phyloP scores from a whole-genome alignment of 768 basidiomycete species.

The Cubamyces sp. region DNA sequence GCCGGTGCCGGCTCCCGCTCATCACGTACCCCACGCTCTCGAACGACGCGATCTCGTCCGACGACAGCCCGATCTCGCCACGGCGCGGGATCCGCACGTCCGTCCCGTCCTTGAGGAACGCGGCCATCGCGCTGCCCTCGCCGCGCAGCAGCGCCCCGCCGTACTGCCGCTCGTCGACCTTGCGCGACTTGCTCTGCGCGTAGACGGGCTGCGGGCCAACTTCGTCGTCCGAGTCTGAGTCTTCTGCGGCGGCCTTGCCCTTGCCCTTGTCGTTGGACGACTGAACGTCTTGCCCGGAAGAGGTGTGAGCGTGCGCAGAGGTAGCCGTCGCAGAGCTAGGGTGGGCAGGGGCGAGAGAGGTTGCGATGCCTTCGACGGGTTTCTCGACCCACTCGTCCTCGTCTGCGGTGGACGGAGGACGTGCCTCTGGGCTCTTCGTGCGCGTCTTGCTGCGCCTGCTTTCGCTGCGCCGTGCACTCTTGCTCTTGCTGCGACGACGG shows the following conservation, averaged over 20 bases:
- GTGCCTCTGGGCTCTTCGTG: constrained; percentile 36
- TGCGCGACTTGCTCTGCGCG: constrained; percentile 45
- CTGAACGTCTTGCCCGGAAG: constrained; percentile 10
- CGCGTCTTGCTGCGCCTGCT: constrained; percentile 33
- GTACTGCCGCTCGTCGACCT: constrained; percentile 82
- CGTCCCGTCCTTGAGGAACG: constrained; percentile 84
- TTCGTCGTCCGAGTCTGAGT: constrained; percentile 63
- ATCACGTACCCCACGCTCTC: constrained; percentile 96
- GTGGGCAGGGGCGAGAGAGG: constrained; percentile 28
- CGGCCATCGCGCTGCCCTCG: constrained; percentile 98
- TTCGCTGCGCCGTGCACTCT: constrained; percentile 30
- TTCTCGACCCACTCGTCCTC: constrained; percentile 77
- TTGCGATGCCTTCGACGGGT: constrained; percentile 33
- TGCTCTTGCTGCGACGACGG: constrained; percentile 37
- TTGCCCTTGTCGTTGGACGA: constrained; percentile 5
- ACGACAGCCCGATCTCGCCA: constrained; percentile 95
- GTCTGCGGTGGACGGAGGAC: constrained; percentile 36
- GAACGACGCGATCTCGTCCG: constrained; percentile 84
- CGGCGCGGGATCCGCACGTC: constrained; percentile 92
- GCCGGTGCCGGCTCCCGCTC: constrained; percentile 91
- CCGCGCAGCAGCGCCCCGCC: constrained; percentile 90
- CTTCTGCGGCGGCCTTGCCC: constrained; percentile 25
- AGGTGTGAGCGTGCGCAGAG: neutral
- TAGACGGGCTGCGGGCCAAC: constrained; percentile 78
- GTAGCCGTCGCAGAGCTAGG: constrained; percentile 1